Base-by-base conservation (phyloP, 106 monocot genomes). In the Xerophyta viscosa region DNA sequence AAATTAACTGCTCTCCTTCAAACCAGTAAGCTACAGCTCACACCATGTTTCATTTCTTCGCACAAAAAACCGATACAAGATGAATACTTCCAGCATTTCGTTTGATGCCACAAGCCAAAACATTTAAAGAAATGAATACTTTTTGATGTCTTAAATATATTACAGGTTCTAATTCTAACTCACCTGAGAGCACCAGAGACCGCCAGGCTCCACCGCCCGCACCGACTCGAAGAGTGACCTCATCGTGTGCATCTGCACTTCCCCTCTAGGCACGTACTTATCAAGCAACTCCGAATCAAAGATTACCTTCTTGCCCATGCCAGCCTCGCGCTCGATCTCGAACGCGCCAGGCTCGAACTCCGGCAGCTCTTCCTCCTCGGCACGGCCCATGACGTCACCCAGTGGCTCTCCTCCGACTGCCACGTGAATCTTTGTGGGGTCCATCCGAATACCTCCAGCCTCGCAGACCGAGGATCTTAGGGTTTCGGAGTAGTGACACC, bases 351-450 rank as follows among this genome's bases (percentile, higher is more conserved):
- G 30, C 55, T 82, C 62, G 59, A 71, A 96, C 54, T 29, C 71
- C 20, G 96, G 96, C 57, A 96, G 19, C 62, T 96, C 96, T 48
- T 78, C 78, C 60, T 89, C 85, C 78, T 96, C 96, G 48, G 26
- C 44, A 28, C 96, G 63, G 17, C 96, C 89, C 14, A 88, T 85
- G 28, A 88, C 88, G 31, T 31, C 37, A 53, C 78, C 81, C 56
- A 88, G 41, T 29, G 20, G 25, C 81, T 94, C 88, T 57, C 94
- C 94, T 6, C 94, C 94, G 10, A 14, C 21, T 0, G 88, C 74
- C 94, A 94, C 88, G 70, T 0, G 4, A 41, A 94, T 94, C 70
- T 53, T 63, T 24, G 20, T 41, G 21, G 94, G 84, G 39, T 94
- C 94, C 78, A 88, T 84, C 67, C 84, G 47, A 18, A 94, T 31